These are phyloP conservation scores for Monosporascus sp. DNA, from an alignment of 2,329 filamentous ascomycete genomes.

Conservation along the genomic window DNA sequence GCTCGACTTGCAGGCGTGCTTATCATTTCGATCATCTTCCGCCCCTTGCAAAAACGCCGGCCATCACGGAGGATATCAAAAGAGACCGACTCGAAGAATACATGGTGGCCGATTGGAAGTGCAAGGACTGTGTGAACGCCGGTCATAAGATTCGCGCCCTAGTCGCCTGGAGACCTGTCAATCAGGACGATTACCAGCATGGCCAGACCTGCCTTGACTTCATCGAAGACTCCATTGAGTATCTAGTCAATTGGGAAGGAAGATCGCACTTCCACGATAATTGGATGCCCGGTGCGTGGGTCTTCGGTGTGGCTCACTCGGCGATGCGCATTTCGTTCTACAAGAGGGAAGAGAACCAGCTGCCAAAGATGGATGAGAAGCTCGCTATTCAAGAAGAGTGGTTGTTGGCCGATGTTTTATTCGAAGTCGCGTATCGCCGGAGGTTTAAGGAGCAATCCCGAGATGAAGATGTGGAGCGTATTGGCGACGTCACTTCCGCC, in stretches of 20 bases:
- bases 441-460: slow-evolving; percentile 51
- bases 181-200: slow-evolving; percentile 48
- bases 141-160: slow-evolving; percentile 67
- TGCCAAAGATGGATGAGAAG: slow-evolving; percentile 63
- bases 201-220: slow-evolving; percentile 50
- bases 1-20: slow-evolving; percentile 65
- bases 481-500: slow-evolving; percentile 66
- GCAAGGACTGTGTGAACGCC: slow-evolving; percentile 66
- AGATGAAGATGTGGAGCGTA: slow-evolving; percentile 64
- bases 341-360: slow-evolving; percentile 58
- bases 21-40: slow-evolving; percentile 85
- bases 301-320: slow-evolving; percentile 62
- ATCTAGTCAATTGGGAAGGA: slow-evolving; percentile 81
- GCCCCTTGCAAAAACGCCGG: slow-evolving; percentile 29
- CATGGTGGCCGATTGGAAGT: slow-evolving; percentile 63
- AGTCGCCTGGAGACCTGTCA: slow-evolving; percentile 78
- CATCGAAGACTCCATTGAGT: slow-evolving; percentile 79
- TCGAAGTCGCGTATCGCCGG: slow-evolving; percentile 63
- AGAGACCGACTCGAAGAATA: slow-evolving; percentile 68
- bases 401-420: slow-evolving; percentile 80
- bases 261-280: slow-evolving; percentile 75
- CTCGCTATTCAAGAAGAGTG: slow-evolving; percentile 87
- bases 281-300: slow-evolving; percentile 89
- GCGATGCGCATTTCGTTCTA: slow-evolving; percentile 70
- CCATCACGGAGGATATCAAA: slow-evolving; percentile 43